phyloP scores from a whole-genome alignment of 192 early-diverging fungal species.

The Rhizophagus prolifer region DNA sequence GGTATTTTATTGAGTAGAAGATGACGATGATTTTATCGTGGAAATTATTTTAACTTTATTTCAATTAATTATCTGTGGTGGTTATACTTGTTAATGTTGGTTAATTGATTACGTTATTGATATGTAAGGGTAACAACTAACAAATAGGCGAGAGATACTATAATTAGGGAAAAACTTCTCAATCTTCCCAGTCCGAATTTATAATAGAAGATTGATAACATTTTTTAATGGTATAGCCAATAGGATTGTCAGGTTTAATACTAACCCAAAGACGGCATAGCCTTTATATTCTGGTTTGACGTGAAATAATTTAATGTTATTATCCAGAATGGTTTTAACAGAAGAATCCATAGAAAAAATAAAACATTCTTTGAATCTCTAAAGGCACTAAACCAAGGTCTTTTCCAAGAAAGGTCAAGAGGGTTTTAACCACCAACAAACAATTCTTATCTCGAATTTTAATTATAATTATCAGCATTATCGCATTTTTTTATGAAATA shows the following conservation, averaged over 20 bases:
- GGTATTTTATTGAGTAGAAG: not conserved
- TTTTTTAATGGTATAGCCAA: not conserved
- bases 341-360: constrained; percentile 4
- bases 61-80: not conserved
- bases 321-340: not conserved
- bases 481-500: constrained; percentile 17
- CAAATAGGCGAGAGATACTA: too few species aligned
- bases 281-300: not conserved
- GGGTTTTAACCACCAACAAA: constrained; percentile 27
- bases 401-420: not conserved
- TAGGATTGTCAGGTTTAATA: not conserved
- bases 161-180: constrained; percentile 18
- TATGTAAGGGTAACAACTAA: too few species aligned
- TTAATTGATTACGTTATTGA: not conserved
- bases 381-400: not conserved
- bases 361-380: constrained; percentile 2
- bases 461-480: not conserved
- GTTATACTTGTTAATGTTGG: not conserved
- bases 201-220: not conserved
- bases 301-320: not conserved
- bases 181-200: not conserved
- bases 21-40: not conserved
- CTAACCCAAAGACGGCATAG: not conserved
- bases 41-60: not conserved
- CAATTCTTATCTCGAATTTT: not conserved